Evolutionary conservation across 2,329 filamentous ascomycete species (phyloP).

Genomic region (Endothia cerciana): DNA sequence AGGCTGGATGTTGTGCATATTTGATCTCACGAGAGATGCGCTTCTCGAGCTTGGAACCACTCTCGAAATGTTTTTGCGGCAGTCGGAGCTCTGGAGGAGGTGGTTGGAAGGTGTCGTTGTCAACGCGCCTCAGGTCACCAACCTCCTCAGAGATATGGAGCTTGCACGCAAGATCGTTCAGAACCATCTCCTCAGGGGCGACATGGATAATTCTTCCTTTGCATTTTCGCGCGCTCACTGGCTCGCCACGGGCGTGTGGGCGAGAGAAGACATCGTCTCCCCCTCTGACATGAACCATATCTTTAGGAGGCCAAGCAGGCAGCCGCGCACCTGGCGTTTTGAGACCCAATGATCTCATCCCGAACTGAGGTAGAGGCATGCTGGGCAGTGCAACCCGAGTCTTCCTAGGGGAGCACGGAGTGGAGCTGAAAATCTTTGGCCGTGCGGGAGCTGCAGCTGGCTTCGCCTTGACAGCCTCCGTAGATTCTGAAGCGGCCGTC

Average conservation of each 20-base stretch:
- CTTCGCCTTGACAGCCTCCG: conserved; percentile 33
- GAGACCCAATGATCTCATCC: conserved; percentile 48
- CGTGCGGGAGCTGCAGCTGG: conserved; percentile 35
- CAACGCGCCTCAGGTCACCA: conserved; percentile 40
- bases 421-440: conserved; percentile 54
- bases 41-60: conserved; percentile 56
- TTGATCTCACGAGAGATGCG: conserved; percentile 53
- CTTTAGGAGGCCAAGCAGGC: conserved; percentile 73
- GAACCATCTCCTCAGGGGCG: conserved; percentile 46
- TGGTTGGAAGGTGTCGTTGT: conserved; percentile 47
- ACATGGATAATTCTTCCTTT: conserved; percentile 53
- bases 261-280: conserved; percentile 17
- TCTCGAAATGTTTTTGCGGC: conserved; percentile 61
- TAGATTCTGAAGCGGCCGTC: conserved; percentile 20
- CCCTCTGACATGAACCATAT: conserved; percentile 66
- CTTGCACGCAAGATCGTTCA: conserved; percentile 41
- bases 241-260: background rate
- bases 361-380: conserved; percentile 47
- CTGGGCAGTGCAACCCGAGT: conserved; percentile 37
- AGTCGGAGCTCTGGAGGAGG: conserved; percentile 55
- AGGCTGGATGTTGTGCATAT: conserved; percentile 56
- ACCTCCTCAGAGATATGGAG: conserved; percentile 44
- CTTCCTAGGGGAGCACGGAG: conserved; percentile 56
- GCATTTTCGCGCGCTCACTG: conserved; percentile 46
- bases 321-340: conserved; percentile 70